Base-by-base conservation (phyloP, 2,329 filamentous ascomycete genomes). In the Aspergillus ruber region DNA sequence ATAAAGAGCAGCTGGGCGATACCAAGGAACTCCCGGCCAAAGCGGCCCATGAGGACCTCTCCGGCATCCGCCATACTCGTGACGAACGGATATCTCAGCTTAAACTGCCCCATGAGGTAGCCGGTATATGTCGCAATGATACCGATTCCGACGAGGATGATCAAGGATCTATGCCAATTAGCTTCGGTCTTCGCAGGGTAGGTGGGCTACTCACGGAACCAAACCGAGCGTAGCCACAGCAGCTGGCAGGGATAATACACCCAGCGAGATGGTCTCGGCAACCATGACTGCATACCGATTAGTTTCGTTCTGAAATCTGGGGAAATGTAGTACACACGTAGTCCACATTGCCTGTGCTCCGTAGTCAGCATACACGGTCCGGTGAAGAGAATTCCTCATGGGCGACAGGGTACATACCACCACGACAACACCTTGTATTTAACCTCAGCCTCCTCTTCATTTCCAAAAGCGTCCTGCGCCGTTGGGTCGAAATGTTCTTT, bases 1-100 rank as follows among this genome's bases (percentile, higher is more conserved):
- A 86, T 71, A 62, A 86, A 79, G 9, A 86, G 65, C 3, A 77
- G 66, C 54, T 84, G 82, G 55, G 79, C 81, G 52, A 72, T 65
- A 32, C 80, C 82, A 40, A 84, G 72, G 25, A 87, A 51, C 60
- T 84, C 80, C 51, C 80, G 77, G 1, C 81, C 82, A 23, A 79
- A 67, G 5, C 68, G 69, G 15, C 84, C 84, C 51, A 76, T 70
- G 44, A 86, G 73, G 45, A 86, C 68, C 33, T 74, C 68, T 1
- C 82, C 83, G 12, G 81, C 83, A 56, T 88, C 84, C 25, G 82
- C 80, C 59, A 86, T 85, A 58, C 80, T 81, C 43, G 78, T 74
- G 29, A 85, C 74, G 9, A 79, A 66, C 1, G 83, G 81, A 56
- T 77, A 74, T 25, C 64, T 65, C 41, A 75, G 59, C 54, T 78